These are phyloP conservation scores for Dactylonectria macrodidyma DNA, from an alignment of 2,329 filamentous ascomycete genomes.

Conservation along the genomic window DNA sequence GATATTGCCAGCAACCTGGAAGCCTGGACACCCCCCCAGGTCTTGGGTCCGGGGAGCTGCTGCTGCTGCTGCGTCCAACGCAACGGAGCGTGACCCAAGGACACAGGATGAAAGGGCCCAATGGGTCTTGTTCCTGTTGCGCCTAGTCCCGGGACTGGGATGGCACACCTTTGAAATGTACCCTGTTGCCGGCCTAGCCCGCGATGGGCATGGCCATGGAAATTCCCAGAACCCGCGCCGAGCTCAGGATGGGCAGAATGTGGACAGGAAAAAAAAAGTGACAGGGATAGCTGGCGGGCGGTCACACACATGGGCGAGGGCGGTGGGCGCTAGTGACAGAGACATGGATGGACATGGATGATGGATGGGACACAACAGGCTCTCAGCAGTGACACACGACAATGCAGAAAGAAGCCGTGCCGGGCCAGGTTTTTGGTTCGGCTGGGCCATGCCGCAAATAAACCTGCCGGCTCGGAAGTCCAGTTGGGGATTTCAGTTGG, in stretches of 20 bases:
- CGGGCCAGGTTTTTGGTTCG: not conserved
- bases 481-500: conserved; percentile 5
- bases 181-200: conserved; percentile 40
- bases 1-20: conserved; percentile 10
- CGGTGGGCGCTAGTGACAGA: conserved; percentile 46
- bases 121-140: conserved; percentile 38
- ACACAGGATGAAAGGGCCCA: conserved; percentile 33
- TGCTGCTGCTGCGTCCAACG: conserved; percentile 18
- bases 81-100: conserved; percentile 41
- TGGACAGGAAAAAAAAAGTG: not conserved
- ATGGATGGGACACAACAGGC: conserved; percentile 43
- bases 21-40: conserved; percentile 31
- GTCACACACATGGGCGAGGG: conserved; percentile 27
- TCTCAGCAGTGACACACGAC: conserved; percentile 29
- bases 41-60: conserved; percentile 30
- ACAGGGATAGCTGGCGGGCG: conserved; percentile 41
- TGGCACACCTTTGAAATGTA: conserved; percentile 33
- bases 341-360: conserved; percentile 40
- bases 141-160: conserved; percentile 35
- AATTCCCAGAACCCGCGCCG: conserved; percentile 27
- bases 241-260: not conserved
- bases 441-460: conserved; percentile 6
- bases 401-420: conserved; percentile 22
- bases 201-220: conserved; percentile 40
- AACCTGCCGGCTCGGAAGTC: conserved; percentile 8